phyloP scores from a whole-genome alignment of 768 basidiomycete species.

The Podaxis mareebaensis region DNA sequence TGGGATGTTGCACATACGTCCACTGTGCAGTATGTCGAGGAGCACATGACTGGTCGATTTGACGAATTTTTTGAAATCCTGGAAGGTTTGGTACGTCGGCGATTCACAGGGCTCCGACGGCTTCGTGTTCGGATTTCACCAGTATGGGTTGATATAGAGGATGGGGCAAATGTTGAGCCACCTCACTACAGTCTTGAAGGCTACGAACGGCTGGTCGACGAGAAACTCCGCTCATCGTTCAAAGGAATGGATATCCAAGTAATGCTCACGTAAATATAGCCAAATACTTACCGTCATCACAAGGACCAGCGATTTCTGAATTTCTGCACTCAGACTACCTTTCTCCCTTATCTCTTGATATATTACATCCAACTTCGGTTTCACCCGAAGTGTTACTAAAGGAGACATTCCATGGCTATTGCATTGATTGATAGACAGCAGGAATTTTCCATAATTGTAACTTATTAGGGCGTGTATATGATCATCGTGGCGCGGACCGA shows the following conservation, averaged over 20 bases:
- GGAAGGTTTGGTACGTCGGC: neutral
- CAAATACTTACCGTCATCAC: neutral
- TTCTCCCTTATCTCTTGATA: no score
- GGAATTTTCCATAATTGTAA: no score
- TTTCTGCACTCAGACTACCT: no score
- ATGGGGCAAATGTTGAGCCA: no score
- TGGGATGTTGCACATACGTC: neutral
- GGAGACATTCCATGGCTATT: no score
- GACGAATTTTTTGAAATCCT: neutral
- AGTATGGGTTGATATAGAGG: neutral
- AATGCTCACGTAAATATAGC: neutral
- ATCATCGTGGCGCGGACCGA: no score
- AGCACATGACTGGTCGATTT: neutral
- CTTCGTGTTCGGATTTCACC: neutral
- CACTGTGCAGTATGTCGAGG: neutral
- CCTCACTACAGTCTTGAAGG: neutral
- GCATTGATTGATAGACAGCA: no score
- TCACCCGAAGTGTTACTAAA: no score
- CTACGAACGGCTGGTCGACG: neutral
- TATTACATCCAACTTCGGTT: no score
- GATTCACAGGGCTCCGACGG: neutral
- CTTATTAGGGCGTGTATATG: no score
- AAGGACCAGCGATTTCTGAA: no score
- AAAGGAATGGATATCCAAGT: neutral
- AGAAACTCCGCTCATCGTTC: neutral